phyloP scores from a whole-genome alignment of 108 stramenopile genomes.

The Nannochloropsis gaditana region DNA sequence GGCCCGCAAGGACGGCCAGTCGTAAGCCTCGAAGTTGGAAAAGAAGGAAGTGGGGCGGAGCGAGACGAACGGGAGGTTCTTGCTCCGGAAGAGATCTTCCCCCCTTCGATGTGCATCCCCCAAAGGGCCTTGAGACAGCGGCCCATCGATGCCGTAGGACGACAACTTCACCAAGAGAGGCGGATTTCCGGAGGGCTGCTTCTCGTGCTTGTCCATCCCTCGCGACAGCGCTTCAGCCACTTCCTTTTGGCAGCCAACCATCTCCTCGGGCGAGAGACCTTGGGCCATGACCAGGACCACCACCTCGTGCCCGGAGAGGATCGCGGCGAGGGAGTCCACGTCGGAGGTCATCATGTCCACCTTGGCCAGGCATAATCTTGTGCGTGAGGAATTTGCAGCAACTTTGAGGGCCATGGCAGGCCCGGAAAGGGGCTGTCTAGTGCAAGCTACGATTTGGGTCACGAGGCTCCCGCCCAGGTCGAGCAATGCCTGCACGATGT shows the following conservation, averaged over 20 bases:
- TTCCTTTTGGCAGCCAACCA: not conserved
- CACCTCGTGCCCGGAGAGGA: not conserved
- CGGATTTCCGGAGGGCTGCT: not conserved
- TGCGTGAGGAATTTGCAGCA: not conserved
- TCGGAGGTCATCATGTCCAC: not conserved
- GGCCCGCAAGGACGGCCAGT: slow-evolving; percentile 1
- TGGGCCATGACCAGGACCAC: not conserved
- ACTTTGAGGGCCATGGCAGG: not conserved
- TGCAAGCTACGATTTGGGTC: not conserved
- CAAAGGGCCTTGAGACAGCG: not conserved
- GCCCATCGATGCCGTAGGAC: slow-evolving; percentile 17
- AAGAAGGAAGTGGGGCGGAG: slow-evolving; percentile 19
- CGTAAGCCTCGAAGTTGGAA: slow-evolving; percentile 16
- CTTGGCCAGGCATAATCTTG: not conserved
- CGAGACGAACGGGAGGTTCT: not conserved
- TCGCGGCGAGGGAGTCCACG: not conserved
- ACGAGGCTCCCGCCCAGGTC: not conserved
- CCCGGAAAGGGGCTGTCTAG: not conserved
- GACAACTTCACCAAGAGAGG: not conserved
- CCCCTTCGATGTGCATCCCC: not conserved
- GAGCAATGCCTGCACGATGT: not conserved
- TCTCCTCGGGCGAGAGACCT: not conserved
- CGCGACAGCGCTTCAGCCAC: not conserved
- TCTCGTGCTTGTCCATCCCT: not conserved
- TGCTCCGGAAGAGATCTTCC: not conserved